Base-by-base conservation (phyloP, 208 protist species). In the Trypanosoma vivax region DNA sequence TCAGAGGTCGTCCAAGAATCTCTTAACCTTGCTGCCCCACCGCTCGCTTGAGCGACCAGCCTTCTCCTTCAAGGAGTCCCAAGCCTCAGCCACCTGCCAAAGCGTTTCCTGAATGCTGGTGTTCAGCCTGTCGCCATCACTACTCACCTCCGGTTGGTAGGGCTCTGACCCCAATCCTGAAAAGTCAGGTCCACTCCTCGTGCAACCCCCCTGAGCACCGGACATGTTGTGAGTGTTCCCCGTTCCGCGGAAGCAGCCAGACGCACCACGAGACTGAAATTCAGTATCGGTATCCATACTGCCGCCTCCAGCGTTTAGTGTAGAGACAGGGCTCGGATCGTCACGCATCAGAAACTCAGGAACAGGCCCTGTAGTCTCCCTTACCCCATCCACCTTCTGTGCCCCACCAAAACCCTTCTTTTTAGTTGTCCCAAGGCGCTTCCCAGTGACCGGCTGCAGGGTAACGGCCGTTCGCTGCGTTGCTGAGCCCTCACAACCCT, bases 1-100 rank as follows among this genome's bases (percentile, higher is more conserved):
- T n/a, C n/a, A 83, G 30, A 83, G 45, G 29, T 88, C 73, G 51
- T 88, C 76, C 13, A 88, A 51, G 40, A 85, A 81, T 27, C 64
- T 74, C 63, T 75, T 79, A 31, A 81, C 66, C 13, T 60, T 71
- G 31, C 49, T 65, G n/a, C 76, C 76, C 58, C 58, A 80, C 10
- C 57, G 38, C 37, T 73, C 68, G 24, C 68, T 60, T 9, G 71
- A 66, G 28, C 59, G 60, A 19, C 49, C 57, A 25, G 73, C 70
- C 31, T 64, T 69, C 18, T 89, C 68, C 40, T 68, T 67, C 11
- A 89, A 31, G n/a, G 64, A 71, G 45, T 65, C 59, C 43, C 73
- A 63, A 31, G 65, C 49, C 46, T 85, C 76, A 21, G 70, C 65
- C 30, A 85, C 60, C 11, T 72, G 62, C 81, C 81, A 85, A 34